phyloP scores from a whole-genome alignment of 192 early-diverging fungal genomes.

The Coemansia interrupta region DNA sequence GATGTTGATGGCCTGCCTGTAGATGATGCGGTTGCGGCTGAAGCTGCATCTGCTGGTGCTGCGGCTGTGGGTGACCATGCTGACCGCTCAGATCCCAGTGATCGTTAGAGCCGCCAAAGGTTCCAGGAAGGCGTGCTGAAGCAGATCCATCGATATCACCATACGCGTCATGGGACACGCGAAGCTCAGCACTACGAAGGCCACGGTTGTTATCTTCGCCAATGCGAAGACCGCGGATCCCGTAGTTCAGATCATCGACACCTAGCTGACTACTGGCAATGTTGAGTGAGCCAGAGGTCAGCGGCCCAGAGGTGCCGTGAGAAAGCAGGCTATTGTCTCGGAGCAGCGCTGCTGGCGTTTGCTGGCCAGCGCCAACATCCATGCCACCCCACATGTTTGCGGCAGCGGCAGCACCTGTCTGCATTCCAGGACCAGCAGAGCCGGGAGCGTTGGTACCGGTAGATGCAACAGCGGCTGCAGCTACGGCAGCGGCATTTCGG shows the following conservation, averaged over 20 bases:
- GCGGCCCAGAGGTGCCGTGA: slow-evolving; percentile 1
- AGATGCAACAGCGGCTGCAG: slow-evolving; percentile 6
- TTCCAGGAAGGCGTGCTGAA: slow-evolving; percentile 14
- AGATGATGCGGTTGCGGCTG: neutral
- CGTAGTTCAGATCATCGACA: slow-evolving; percentile 31
- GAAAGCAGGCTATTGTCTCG: slow-evolving; percentile 20
- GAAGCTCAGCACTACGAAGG: slow-evolving; percentile 44
- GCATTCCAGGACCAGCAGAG: neutral
- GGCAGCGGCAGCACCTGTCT: slow-evolving; percentile 2
- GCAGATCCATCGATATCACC: slow-evolving; percentile 33
- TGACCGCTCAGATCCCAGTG: slow-evolving; percentile 34
- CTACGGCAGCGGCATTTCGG: slow-evolving; percentile 19
- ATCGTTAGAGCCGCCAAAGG: slow-evolving; percentile 26
- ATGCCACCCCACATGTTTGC: slow-evolving; percentile 25
- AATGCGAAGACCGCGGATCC: slow-evolving; percentile 34
- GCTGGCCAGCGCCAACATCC: slow-evolving; percentile 13
- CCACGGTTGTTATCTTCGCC: slow-evolving; percentile 32
- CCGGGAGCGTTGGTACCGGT: neutral
- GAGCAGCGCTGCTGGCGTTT: slow-evolving; percentile 8
- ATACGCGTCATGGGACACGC: slow-evolving; percentile 35
- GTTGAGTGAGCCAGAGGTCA: slow-evolving; percentile 17
- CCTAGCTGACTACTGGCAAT: slow-evolving; percentile 14
- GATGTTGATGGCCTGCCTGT: slow-evolving; percentile 2
- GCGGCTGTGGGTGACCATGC: neutral
- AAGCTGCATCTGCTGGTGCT: neutral